Base-by-base conservation (phyloP, 768 basidiomycete genomes). In the Leccinellum luteum region DNA sequence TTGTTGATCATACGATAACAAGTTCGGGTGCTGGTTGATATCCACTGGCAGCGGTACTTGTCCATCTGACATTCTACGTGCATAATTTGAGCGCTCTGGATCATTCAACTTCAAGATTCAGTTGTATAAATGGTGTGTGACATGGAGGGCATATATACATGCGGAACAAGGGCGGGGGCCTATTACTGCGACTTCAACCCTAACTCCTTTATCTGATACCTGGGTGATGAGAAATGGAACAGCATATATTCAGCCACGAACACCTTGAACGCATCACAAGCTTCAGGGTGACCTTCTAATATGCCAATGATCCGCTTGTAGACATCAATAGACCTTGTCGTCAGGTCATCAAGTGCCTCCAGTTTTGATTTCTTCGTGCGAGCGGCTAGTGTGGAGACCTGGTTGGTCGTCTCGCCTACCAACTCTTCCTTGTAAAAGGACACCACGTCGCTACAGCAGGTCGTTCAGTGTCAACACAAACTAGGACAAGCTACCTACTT, bases 141-240 rank as follows among this genome's bases (percentile, higher is more conserved):
- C n/a, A n/a, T n/a, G n/a, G n/a, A n/a, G n/a, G n/a, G n/a, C n/a
- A n/a, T n/a, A 27, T 27, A 27, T 27, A 27, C 27, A 27, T 27
- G 6, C 6, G 27, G 27, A 27, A 27, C 6, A 27, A 27, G 27
- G 27, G 41, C 10, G 10, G 12, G 8, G 10, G 4, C 2, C 38
- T 43, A 43, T 19, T 43, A 38, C 17, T 8, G 38, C 17, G 7
- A 6, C 41, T 19, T 25, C 35, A 55, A 30, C 28, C 14, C 48
- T 30, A 54, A 58, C 14, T 66, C 67, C n/a, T 49, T 53, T 14
- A 67, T 41, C 31, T 34, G 56, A 43, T 70, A 70, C 12, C 69
- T 52, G 15, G 23, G 32, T 14, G 52, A 52, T 0, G 64, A 64
- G 2, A 64, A 53, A 56, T 70, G 67, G 35, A 67, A 67, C 1